A percentile compares a stretch with the other conserved stretches of the same genome.
Conservation (phyloP, 305 asterid genomes). For the Solanum hybrid region DNA sequence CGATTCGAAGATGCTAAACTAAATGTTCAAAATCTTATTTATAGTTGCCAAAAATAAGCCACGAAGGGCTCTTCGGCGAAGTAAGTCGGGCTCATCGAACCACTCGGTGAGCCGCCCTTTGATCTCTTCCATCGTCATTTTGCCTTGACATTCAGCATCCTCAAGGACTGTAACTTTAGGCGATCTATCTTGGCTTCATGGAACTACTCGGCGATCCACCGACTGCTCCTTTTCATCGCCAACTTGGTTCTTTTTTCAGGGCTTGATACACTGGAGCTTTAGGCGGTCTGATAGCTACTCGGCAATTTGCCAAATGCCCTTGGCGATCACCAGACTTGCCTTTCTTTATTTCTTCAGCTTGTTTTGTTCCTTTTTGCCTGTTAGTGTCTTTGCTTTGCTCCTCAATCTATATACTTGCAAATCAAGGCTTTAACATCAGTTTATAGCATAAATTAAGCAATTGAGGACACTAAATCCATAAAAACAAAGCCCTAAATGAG, state of each 20-base stretch:
- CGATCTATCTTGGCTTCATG: background rate
- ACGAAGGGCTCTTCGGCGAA: background rate
- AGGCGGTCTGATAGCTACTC: background rate
- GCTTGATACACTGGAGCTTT: background rate
- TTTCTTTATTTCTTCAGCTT: background rate
- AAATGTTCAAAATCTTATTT: background rate
- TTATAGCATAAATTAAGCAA: background rate
- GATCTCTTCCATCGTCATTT: background rate
- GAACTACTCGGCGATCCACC: background rate
- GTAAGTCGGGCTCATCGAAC: background rate
- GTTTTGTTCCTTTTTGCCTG: background rate
- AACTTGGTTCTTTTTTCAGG: no score
- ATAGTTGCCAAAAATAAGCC: background rate
- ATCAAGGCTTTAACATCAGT: background rate
- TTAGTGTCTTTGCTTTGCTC: background rate
- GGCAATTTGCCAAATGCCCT: background rate
- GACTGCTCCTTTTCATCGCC: background rate
- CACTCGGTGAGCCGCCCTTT: background rate
- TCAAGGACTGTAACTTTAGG: background rate
- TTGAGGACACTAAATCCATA: background rate
- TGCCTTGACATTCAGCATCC: background rate
- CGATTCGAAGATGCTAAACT: background rate
- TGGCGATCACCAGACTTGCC: background rate
- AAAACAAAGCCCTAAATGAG: background rate
- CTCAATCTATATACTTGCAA: background rate